phyloP scores from a whole-genome alignment of 768 basidiomycete genomes.

The Wakefieldia striispora region DNA sequence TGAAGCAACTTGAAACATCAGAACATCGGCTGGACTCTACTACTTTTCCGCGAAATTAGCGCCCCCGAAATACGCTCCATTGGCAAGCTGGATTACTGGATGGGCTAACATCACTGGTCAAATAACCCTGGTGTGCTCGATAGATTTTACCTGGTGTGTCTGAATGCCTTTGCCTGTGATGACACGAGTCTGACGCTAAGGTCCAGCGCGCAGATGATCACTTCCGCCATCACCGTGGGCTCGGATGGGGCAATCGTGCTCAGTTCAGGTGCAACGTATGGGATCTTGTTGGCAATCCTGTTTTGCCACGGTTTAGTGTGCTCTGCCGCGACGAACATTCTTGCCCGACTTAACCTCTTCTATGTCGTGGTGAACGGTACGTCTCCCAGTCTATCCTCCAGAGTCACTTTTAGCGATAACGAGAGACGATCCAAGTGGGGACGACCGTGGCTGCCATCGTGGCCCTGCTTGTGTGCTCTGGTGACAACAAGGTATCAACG shows the following conservation, averaged over 20 bases:
- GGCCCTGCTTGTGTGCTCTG: constrained; percentile 54
- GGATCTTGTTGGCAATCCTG: constrained; percentile 62
- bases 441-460: constrained; percentile 64
- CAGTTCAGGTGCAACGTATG: constrained; percentile 62
- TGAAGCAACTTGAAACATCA: constrained; percentile 22
- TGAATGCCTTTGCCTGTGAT: not conserved
- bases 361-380: constrained; percentile 66
- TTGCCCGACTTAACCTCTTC: constrained; percentile 68
- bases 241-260: constrained; percentile 52
- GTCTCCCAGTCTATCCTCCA: constrained; percentile 21
- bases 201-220: constrained; percentile 69
- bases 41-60: constrained; percentile 78
- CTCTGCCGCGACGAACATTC: constrained; percentile 61
- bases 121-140: constrained; percentile 67
- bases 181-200: not conserved
- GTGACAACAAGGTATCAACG: constrained; percentile 59
- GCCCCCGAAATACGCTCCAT: constrained; percentile 54
- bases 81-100: constrained; percentile 58
- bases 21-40: constrained; percentile 76
- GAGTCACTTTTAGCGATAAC: not conserved
- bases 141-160: constrained; percentile 65
- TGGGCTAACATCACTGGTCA: constrained; percentile 78
- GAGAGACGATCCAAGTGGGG: constrained; percentile 43
- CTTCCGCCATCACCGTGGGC: constrained; percentile 62
- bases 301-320: constrained; percentile 69